Conservation (phyloP, 139 green algal species). For the Tetraselmis chui region DNA sequence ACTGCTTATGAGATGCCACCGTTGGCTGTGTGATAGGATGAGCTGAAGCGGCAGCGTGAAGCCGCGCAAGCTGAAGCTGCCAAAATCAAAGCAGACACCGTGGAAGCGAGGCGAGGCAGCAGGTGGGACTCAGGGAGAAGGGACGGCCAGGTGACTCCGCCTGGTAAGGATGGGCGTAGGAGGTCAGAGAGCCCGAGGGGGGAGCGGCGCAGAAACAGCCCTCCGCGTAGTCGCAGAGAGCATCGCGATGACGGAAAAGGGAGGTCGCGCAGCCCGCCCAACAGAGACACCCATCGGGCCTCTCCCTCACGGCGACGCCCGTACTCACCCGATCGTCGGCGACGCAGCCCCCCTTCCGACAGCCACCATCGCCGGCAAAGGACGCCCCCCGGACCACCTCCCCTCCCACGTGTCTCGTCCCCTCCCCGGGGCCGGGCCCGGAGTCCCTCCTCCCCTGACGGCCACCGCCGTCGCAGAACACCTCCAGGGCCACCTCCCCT, state of each 20-base stretch:
- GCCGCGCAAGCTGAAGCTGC: too few species aligned
- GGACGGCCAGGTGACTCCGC: neutral
- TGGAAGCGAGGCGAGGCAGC: neutral
- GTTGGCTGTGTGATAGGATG: neutral
- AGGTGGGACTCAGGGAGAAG: neutral
- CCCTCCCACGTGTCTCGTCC: neutral
- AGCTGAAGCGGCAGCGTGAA: neutral
- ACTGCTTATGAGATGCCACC: neutral
- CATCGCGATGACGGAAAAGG: too few species aligned
- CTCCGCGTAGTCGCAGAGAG: too few species aligned
- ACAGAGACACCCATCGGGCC: too few species aligned
- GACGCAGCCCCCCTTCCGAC: neutral
- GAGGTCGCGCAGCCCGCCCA: neutral
- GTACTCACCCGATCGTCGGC: neutral
- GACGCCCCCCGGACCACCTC: neutral
- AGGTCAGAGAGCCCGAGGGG: neutral
- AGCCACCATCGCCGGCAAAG: neutral
- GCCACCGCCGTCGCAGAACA: neutral
- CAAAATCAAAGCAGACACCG: neutral
- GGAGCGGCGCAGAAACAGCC: neutral
- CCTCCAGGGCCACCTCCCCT: too few species aligned
- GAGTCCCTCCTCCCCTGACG: neutral
- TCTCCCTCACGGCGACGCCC: too few species aligned
- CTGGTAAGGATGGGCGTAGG: neutral
- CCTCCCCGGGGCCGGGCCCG: too few species aligned